Base-by-base conservation (phyloP, 1,139 yeast species). In the Zygoascus hellenicus region DNA sequence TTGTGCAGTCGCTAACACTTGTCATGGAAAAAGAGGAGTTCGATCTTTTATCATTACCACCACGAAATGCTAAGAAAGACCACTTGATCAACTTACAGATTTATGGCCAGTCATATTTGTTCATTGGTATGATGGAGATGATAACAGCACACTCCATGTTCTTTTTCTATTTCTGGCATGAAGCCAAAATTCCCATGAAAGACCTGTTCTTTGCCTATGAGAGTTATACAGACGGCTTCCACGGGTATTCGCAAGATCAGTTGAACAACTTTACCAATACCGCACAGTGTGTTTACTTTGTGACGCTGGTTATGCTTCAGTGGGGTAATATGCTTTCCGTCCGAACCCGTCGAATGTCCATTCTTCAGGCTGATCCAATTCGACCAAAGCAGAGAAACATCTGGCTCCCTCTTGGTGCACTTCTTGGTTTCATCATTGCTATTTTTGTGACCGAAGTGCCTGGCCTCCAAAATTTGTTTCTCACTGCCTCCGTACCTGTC, bases 301-400 rank as follows among this genome's bases (percentile, higher is more conserved):
- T 70, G 46, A 74, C 73, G 48, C 63, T 76, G 65, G 78, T 76
- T 5, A 68, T 75, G 38, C 62, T 76, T 68, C 80, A 76, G 58
- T 65, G 70, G 52, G 74, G 75, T 63, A 75, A 76, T 54, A 60
- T 75, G 53, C 54, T 76, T 57, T 67, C 76, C 0, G 68, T 73
- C 40, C 65, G 81, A 58, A 72, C 76, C 1, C 65, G 80, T 51
- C 62, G 66, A 47, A 62, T 72, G 52, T 69, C 75, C 53, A 57
- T 75, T 14, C 68, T 76, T 59, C 75, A 71, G 39, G 56, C 74
- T 63, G 52, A 62, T 63, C 45, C 77, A 68, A 14, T 55, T 67
- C 45, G 65, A 51, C 55, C 63, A 58, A 59, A 58, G 32, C 56
- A 63, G 13, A 51, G 53, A 28, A 66, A 66, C 53, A 54, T 51